phyloP scores from a whole-genome alignment of 2,329 filamentous ascomycete genomes.

The Pseudogymnoascus sp. region DNA sequence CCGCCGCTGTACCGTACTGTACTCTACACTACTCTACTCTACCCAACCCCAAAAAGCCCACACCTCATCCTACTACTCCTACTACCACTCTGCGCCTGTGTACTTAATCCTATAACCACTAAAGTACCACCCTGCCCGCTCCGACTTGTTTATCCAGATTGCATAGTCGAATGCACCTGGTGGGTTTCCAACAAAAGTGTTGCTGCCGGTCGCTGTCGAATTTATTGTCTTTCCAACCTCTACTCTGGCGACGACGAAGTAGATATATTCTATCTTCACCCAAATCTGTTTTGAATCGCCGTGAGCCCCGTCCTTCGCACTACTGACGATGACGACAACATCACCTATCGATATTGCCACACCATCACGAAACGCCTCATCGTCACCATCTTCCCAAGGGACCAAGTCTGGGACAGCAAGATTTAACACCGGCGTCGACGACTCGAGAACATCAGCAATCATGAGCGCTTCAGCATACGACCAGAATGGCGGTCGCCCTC shows the following conservation, averaged over 20 bases:
- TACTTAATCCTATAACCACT: conserved; percentile 5
- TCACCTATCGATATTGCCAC: conserved; percentile 30
- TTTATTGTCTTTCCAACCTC: not conserved
- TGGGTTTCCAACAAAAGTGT: conserved; percentile 8
- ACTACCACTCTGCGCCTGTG: not conserved
- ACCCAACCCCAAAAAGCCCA: not conserved
- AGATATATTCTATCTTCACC: not conserved
- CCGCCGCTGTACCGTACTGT: not conserved
- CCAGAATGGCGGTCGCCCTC: conserved; percentile 43
- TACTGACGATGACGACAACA: conserved; percentile 26
- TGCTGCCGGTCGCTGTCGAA: not conserved
- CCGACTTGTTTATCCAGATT: conserved; percentile 8
- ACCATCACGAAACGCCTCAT: conserved; percentile 27
- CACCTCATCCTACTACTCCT: not conserved
- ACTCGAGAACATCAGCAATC: conserved; percentile 41
- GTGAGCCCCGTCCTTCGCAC: not conserved
- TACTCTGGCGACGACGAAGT: not conserved
- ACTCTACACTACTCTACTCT: not conserved
- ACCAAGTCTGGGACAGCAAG: conserved; percentile 16
- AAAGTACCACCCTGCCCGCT: conserved; percentile 7
- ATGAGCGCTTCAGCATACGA: conserved; percentile 49
- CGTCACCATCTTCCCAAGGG: conserved; percentile 32
- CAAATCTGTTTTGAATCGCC: not conserved
- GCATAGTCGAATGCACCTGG: conserved; percentile 6
- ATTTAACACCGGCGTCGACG: conserved; percentile 23